phyloP scores from a whole-genome alignment of 345 rosid genomes.

The Salix caprea region DNA sequence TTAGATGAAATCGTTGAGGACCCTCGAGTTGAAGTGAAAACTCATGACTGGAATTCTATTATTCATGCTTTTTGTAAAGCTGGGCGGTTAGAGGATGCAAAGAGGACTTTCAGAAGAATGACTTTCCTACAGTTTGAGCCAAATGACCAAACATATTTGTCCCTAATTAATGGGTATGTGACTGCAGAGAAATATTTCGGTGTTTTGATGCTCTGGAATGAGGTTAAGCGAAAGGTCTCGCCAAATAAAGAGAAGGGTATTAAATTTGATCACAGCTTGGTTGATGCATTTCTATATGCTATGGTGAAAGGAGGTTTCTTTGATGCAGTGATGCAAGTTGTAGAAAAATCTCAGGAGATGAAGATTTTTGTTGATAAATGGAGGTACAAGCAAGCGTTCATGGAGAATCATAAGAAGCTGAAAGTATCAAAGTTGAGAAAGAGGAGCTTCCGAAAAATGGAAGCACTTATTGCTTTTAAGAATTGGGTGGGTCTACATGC shows the following conservation, averaged over 20 bases:
- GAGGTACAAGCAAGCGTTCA: conserved; percentile 95
- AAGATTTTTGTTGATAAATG: conserved; percentile 91
- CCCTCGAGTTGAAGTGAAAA: conserved; percentile 77
- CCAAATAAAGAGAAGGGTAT: conserved; percentile 42
- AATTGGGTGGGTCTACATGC: conserved; percentile 92
- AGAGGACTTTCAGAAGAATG: conserved; percentile 92
- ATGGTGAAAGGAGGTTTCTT: conserved; percentile 95
- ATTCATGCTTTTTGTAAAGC: conserved; percentile 93
- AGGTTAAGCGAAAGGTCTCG: conserved; percentile 69
- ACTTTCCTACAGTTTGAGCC: conserved; percentile 68
- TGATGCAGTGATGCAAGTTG: conserved; percentile 95
- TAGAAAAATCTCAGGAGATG: conserved; percentile 83
- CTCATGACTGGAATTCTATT: conserved; percentile 97
- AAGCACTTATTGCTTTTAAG: conserved; percentile 89
- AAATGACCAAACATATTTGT: conserved; percentile 81
- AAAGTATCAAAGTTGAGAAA: conserved; percentile 78
- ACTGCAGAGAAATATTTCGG: conserved; percentile 71
- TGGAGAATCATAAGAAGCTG: conserved; percentile 95
- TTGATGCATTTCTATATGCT: conserved; percentile 86
- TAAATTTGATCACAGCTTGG: conserved; percentile 57
- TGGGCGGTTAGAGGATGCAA: conserved; percentile 76
- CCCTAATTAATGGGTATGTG: conserved; percentile 75
- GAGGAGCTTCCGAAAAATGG: conserved; percentile 82
- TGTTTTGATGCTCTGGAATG: conserved; percentile 78
- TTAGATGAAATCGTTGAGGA: conserved; percentile 90